Conservation (phyloP, 2,329 filamentous ascomycete genomes). For the Hypoxylon sp. region DNA sequence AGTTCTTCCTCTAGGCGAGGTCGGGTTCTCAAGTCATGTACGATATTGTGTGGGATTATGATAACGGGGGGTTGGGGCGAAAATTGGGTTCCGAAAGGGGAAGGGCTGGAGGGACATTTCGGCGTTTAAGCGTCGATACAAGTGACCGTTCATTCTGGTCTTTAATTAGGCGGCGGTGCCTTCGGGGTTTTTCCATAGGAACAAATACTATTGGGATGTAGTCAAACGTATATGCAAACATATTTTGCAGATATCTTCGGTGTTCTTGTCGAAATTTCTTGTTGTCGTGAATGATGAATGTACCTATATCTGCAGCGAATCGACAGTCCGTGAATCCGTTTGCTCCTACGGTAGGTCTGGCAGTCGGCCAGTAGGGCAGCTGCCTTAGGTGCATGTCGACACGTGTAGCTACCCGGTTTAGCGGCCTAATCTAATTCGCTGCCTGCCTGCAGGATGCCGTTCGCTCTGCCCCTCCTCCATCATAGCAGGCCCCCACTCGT, state of each 20-base stretch:
- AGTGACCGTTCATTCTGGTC: slow-evolving; percentile 25
- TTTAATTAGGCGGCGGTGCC: slow-evolving; percentile 33
- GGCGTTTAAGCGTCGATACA: slow-evolving; percentile 41
- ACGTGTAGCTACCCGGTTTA: not conserved
- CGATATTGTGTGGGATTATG: slow-evolving; percentile 40
- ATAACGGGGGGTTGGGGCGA: slow-evolving; percentile 19
- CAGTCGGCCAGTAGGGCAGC: not conserved
- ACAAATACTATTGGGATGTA: slow-evolving; percentile 33
- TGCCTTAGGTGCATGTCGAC: not conserved
- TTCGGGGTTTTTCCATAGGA: slow-evolving; percentile 30
- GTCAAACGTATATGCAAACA: slow-evolving; percentile 18
- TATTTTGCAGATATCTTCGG: not conserved
- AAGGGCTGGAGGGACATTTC: slow-evolving; percentile 22
- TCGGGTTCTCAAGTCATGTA: slow-evolving; percentile 35
- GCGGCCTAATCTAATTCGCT: not conserved
- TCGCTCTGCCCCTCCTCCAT: not conserved
- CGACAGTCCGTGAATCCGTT: not conserved
- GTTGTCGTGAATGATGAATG: not conserved
- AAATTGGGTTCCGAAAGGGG: slow-evolving; percentile 6
- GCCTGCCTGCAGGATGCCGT: not conserved
- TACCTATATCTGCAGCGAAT: too few relatives aligned
- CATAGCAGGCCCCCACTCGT: not conserved
- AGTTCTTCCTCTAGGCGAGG: slow-evolving; percentile 27
- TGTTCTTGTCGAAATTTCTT: not conserved
- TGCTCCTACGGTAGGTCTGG: not conserved